phyloP scores from a whole-genome alignment of 768 basidiomycete species.

The Lactifluus rugatus region DNA sequence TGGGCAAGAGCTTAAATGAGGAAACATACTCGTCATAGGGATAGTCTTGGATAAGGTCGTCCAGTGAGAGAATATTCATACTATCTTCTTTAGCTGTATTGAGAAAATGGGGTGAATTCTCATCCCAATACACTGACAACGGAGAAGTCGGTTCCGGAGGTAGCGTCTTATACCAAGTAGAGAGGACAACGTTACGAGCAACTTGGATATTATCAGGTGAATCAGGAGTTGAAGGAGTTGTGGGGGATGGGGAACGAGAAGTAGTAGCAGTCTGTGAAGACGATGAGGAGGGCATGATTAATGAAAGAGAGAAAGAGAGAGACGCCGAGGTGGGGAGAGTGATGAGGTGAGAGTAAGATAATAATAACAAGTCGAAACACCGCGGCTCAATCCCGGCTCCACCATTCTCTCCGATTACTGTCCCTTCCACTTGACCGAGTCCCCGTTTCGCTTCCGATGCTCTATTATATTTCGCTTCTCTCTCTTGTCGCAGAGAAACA shows the following conservation, averaged over 20 bases:
- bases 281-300: slow-evolving; percentile 40
- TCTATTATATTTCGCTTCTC: too few species aligned
- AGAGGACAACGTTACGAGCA: slow-evolving; percentile 38
- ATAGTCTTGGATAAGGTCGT: slow-evolving; percentile 65
- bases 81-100: slow-evolving; percentile 39
- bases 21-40: slow-evolving; percentile 64
- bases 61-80: slow-evolving; percentile 51
- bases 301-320: slow-evolving; percentile 8
- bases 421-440: too few species aligned
- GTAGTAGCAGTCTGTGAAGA: slow-evolving; percentile 41
- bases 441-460: slow-evolving; percentile 2
- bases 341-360: background rate
- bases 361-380: background rate
- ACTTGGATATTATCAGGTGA: slow-evolving; percentile 44
- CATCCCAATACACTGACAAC: slow-evolving; percentile 34
- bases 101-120: slow-evolving; percentile 31
- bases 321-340: too few species aligned
- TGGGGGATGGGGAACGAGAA: slow-evolving; percentile 66
- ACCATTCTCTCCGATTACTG: slow-evolving; percentile 9
- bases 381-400: background rate
- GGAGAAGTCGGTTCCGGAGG: slow-evolving; percentile 32
- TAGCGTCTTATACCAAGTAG: slow-evolving; percentile 49
- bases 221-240: slow-evolving; percentile 60
- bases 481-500: too few species aligned
- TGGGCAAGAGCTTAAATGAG: slow-evolving; percentile 13